These are phyloP conservation scores for Carallia brachiata DNA, from an alignment of 345 rosid species.

Conservation along the genomic window DNA sequence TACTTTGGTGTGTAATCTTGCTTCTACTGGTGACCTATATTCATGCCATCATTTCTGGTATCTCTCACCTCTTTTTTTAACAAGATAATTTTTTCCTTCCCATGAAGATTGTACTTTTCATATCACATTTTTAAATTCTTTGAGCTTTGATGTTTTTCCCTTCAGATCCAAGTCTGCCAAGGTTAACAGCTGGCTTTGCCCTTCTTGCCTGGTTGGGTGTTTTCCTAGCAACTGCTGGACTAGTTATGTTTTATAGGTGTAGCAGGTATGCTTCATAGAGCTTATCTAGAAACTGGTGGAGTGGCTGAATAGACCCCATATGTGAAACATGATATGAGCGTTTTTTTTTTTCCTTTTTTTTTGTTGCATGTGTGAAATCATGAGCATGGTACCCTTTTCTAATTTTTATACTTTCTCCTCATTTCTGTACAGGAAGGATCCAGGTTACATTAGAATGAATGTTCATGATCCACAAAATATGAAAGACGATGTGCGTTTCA, in stretches of 20 bases:
- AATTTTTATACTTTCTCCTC: neutral
- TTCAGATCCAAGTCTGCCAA: slow-evolving; percentile 80
- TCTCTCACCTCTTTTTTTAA: slow-evolving; percentile 21
- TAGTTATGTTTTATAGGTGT: slow-evolving; percentile 82
- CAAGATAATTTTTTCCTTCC: slow-evolving; percentile 15
- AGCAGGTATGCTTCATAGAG: slow-evolving; percentile 58
- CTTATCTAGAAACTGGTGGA: neutral
- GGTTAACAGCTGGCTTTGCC: slow-evolving; percentile 67
- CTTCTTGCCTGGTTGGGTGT: slow-evolving; percentile 84
- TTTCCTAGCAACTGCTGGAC: slow-evolving; percentile 68
- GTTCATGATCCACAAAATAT: slow-evolving; percentile 71
- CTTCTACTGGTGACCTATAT: slow-evolving; percentile 61
- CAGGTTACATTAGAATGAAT: slow-evolving; percentile 85
- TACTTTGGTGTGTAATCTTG: slow-evolving; percentile 66
- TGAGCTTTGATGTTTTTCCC: neutral
- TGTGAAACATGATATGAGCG: neutral
- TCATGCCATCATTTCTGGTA: slow-evolving; percentile 77
- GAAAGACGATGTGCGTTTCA: slow-evolving; percentile 81
- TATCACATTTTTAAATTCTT: neutral
- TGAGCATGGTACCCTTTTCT: neutral
- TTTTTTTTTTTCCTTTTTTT: neutral
- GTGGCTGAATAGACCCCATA: slow-evolving; percentile 6
- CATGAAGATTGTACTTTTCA: slow-evolving; percentile 1
- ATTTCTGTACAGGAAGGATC: slow-evolving; percentile 74
- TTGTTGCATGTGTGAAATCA: neutral